Evolutionary conservation across 2,329 filamentous ascomycete genomes (phyloP).

Genomic region (Stenocarpella maydis): DNA sequence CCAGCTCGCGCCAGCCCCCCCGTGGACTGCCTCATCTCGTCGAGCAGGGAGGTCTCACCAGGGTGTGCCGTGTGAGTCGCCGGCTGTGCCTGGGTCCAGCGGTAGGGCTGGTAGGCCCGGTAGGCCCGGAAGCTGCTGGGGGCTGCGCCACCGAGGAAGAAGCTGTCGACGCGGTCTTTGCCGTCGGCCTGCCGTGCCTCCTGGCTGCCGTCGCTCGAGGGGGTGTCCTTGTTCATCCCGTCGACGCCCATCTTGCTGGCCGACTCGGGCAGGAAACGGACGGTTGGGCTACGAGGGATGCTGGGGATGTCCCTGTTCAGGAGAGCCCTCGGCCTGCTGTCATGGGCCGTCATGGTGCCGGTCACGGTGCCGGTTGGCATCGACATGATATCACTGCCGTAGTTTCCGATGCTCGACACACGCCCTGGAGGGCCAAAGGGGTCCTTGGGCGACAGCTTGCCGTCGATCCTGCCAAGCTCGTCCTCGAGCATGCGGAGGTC

Average conservation of each 20-base stretch:
- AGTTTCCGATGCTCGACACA: constrained; percentile 16
- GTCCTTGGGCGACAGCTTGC: constrained; percentile 26
- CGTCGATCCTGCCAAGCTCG: constrained; percentile 30
- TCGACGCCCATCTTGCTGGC: constrained; percentile 28
- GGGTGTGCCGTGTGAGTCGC: neutral
- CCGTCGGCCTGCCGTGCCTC: neutral
- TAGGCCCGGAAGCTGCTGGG: too few species aligned
- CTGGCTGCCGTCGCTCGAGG: constrained; percentile 19
- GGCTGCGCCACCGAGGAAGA: too few species aligned
- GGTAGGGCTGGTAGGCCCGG: too few species aligned
- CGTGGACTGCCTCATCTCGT: neutral
- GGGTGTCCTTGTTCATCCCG: neutral
- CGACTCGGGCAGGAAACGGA: constrained; percentile 1
- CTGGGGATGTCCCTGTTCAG: neutral
- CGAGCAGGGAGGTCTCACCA: neutral
- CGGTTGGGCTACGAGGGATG: constrained; percentile 25
- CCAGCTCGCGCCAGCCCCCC: neutral
- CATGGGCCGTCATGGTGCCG: neutral
- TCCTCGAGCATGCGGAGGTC: constrained; percentile 33
- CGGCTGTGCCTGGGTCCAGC: too few species aligned
- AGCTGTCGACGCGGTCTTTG: too few species aligned
- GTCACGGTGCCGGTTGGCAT: constrained; percentile 8
- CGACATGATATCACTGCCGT: constrained; percentile 29
- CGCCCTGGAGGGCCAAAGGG: constrained; percentile 20
- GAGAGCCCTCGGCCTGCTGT: neutral